Base-by-base conservation (phyloP, 2,329 filamentous ascomycete species). In the Diaporthe longicolla region DNA sequence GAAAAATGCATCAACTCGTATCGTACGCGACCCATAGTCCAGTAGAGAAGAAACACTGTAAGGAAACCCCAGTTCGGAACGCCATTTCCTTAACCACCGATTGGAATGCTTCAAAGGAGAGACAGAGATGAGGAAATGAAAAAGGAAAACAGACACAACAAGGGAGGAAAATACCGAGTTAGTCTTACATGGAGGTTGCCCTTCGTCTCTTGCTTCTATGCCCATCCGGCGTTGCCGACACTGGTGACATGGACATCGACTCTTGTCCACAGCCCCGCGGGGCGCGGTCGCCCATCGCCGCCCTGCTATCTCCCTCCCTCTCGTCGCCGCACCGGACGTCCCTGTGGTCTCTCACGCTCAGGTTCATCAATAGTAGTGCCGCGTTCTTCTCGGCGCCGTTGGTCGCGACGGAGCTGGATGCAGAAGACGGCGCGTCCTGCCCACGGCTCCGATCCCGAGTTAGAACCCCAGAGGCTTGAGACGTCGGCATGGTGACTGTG, bases 321-420 rank as follows among this genome's bases (percentile, higher is more conserved):
- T 63, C 57, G 21, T 59, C n/a, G 59, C 26, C 40, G 32, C 32
- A 40, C 26, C 50, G 65, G 52, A 76, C 73, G 6, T 77, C 74
- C 26, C 77, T 37, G 59, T 61, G 72, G 75, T 85, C 84, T 68
- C 81, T 79, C 26, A 87, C 82, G 73, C 85, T 85, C 35, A 88
- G 82, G 69, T 86, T 85, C 85, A 88, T 84, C 50, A 88, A 78
- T 8, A 87, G 78, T 74, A 86, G 80, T 24, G 87, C 87, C 1
- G 86, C 87, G 58, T 85, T 86, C 77, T 84, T 86, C 68, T 87
- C 84, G 17, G 80, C 80, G 0, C 82, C 82, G 10, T 76, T 74
- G 68, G 68, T 76, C 75, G 50, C 76, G 74, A 45, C 37, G 55
- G 57, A 65, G 17, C 48, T 24, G 26, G 69, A n/a, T 0, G 10